A percentile compares a stretch with the other conserved stretches of the same genome.
These are phyloP conservation scores for Cystobasidium ongulense DNA, from an alignment of 768 basidiomycete species.

Conservation along the genomic window DNA sequence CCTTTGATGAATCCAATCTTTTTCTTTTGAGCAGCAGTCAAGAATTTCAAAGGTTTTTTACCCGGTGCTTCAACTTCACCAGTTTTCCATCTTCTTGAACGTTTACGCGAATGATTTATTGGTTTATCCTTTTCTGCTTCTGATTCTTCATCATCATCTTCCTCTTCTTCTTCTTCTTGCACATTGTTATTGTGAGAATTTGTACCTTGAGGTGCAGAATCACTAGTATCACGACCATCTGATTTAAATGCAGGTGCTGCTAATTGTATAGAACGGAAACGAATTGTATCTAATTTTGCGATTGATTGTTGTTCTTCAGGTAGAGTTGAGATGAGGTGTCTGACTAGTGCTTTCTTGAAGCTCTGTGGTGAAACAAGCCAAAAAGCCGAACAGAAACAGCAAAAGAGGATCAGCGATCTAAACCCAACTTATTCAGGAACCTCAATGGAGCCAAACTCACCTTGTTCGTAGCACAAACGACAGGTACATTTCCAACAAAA, in stretches of 20 bases:
- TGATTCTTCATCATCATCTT: conserved; percentile 33
- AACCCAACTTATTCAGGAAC: neutral
- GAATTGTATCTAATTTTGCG: conserved; percentile 80
- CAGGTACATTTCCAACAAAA: conserved; percentile 80
- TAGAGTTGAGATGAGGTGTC: conserved; percentile 64
- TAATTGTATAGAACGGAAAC: conserved; percentile 90
- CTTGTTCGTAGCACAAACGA: conserved; percentile 66
- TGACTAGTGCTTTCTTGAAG: conserved; percentile 63
- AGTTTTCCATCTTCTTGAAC: conserved; percentile 45
- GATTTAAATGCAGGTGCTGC: conserved; percentile 64
- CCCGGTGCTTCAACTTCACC: conserved; percentile 45
- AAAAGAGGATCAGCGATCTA: neutral
- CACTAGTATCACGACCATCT: conserved; percentile 45
- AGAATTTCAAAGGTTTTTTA: conserved; percentile 50
- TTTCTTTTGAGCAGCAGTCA: conserved; percentile 79
- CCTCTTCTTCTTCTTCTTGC: conserved; percentile 40
- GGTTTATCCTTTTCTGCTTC: conserved; percentile 39
- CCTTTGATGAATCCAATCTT: conserved; percentile 88
- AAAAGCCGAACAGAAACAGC: neutral
- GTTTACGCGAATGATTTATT: conserved; percentile 43
- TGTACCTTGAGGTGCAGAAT: conserved; percentile 33
- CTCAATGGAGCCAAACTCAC: conserved; percentile 47
- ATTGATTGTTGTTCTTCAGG: conserved; percentile 47
- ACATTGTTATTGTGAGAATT: conserved; percentile 21
- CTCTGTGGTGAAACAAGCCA: conserved; percentile 50